Conservation (phyloP, 768 basidiomycete species). For the Phaffia tasmanica region DNA sequence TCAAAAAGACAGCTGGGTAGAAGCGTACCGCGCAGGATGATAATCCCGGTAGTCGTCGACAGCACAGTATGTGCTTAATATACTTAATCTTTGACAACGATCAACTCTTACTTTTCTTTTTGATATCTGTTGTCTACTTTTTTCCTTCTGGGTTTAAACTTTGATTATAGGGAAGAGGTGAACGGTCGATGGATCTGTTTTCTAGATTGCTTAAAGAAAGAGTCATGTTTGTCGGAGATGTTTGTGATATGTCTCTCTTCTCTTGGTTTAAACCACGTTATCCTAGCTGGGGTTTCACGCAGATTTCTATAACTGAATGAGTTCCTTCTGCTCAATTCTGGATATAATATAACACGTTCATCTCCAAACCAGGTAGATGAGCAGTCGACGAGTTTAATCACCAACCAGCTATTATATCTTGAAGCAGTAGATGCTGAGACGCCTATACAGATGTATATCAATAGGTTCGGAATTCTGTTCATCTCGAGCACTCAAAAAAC, state of each 20-base stretch:
- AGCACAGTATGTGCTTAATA: slow-evolving; percentile 1
- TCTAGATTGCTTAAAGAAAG: slow-evolving; percentile 83
- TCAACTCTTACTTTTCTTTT: background rate
- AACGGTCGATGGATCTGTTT: slow-evolving; percentile 68
- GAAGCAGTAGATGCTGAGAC: slow-evolving; percentile 91
- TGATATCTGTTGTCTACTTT: background rate
- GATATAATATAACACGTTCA: too few relatives aligned
- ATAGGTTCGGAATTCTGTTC: slow-evolving; percentile 43
- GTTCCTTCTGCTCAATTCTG: background rate
- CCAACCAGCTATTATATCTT: slow-evolving; percentile 85
- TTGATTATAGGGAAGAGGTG: slow-evolving; percentile 4
- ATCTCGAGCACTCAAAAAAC: background rate
- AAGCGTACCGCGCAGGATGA: background rate
- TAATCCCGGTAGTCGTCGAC: slow-evolving; percentile 19
- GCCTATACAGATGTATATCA: slow-evolving; percentile 94
- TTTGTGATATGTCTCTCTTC: slow-evolving; percentile 39
- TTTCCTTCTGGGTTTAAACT: background rate
- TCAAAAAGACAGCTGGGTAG: background rate
- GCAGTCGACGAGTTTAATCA: slow-evolving; percentile 68
- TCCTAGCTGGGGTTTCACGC: background rate
- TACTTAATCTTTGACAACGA: too few relatives aligned
- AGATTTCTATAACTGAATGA: background rate
- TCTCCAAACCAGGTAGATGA: slow-evolving; percentile 60
- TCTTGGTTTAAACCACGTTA: background rate
- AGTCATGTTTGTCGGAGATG: slow-evolving; percentile 91